phyloP scores from a whole-genome alignment of 306 rosid genomes.

The Cicer pinnatifidum region DNA sequence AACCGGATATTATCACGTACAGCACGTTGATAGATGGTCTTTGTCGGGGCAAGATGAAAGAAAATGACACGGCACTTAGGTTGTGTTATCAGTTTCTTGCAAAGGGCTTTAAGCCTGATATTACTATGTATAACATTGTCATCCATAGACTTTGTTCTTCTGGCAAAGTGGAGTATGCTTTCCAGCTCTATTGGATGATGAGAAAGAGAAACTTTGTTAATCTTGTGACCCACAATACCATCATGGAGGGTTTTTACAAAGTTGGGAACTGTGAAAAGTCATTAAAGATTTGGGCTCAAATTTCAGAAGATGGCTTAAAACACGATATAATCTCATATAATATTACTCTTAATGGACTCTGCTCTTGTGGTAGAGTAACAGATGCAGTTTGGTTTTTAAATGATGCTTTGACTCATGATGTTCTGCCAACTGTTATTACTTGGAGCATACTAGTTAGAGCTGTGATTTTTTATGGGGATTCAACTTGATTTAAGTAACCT shows the following conservation, averaged over 20 bases:
- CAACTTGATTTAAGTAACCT: conserved; percentile 32
- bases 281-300: conserved; percentile 64
- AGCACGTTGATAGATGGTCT: conserved; percentile 76
- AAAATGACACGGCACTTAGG: conserved; percentile 61
- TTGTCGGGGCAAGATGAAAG: conserved; percentile 67
- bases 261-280: conserved; percentile 68
- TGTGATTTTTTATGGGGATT: conserved; percentile 51
- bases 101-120: conserved; percentile 67
- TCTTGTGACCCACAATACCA: conserved; percentile 84
- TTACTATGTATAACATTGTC: conserved; percentile 71
- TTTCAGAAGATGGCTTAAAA: conserved; percentile 56
- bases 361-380: conserved; percentile 67
- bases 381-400: conserved; percentile 67
- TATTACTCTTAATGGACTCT: conserved; percentile 80
- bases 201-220: conserved; percentile 54
- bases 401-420: conserved; percentile 72
- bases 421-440: conserved; percentile 76
- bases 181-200: conserved; percentile 71
- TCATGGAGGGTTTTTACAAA: conserved; percentile 87
- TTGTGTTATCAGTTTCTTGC: conserved; percentile 70
- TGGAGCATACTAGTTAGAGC: conserved; percentile 93
- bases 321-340: conserved; percentile 91
- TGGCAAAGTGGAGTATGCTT: conserved; percentile 66
- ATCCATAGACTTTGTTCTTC: conserved; percentile 84
- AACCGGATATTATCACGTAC: conserved; percentile 78